phyloP scores from a whole-genome alignment of 805 yeast species.

The Starmerella vitae region DNA sequence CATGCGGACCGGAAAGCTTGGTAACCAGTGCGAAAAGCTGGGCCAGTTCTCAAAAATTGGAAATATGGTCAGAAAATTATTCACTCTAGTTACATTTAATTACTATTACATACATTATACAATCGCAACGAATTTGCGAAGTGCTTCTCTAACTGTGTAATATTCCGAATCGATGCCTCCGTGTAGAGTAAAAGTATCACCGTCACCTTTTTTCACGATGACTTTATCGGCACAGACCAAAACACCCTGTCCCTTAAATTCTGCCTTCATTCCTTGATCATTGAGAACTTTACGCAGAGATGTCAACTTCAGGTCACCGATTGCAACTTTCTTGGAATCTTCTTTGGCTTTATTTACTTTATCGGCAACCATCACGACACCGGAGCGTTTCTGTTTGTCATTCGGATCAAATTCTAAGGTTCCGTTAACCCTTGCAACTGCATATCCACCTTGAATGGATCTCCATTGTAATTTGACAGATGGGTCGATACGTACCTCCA shows the following conservation, averaged over 20 bases:
- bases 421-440: constrained; percentile 74
- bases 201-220: constrained; percentile 61
- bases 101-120: constrained; percentile 4
- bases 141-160: constrained; percentile 32
- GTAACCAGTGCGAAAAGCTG: constrained; percentile 16
- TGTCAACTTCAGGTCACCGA: constrained; percentile 78
- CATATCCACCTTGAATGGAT: constrained; percentile 60
- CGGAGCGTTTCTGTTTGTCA: constrained; percentile 6
- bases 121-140: constrained; percentile 17
- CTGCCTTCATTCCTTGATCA: constrained; percentile 54
- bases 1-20: constrained; percentile 22
- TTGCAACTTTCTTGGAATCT: constrained; percentile 38
- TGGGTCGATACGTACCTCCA: constrained; percentile 47
- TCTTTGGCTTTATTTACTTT: neutral
- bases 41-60: constrained; percentile 11
- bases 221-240: constrained; percentile 69
- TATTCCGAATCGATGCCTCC: constrained; percentile 65
- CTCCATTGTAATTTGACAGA: constrained; percentile 69
- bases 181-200: constrained; percentile 75
- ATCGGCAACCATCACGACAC: constrained; percentile 8
- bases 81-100: constrained; percentile 9
- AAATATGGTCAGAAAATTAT: constrained; percentile 19
- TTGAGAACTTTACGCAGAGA: constrained; percentile 57
- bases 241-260: constrained; percentile 86
- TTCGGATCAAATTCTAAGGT: constrained; percentile 24